Evolutionary conservation across 441 rosid genomes (phyloP).

Genomic region (Pelargonium citronellum): DNA sequence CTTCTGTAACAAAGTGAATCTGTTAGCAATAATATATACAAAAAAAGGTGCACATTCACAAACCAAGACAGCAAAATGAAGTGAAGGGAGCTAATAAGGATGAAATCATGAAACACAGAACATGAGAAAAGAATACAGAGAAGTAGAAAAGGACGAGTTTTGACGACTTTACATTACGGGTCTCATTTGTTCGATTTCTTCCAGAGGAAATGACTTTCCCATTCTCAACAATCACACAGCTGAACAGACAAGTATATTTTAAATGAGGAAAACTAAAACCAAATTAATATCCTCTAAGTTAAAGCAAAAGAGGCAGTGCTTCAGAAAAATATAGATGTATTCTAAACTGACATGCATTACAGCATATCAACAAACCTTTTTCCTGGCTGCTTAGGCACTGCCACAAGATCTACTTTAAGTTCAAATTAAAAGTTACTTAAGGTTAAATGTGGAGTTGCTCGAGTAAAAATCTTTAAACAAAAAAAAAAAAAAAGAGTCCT

Average conservation of each 20-base stretch:
- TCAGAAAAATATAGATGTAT: background rate
- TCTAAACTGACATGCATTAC: background rate
- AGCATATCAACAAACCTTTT: background rate
- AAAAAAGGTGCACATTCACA: background rate
- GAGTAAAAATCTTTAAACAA: background rate
- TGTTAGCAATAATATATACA: too few species aligned
- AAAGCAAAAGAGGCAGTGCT: background rate
- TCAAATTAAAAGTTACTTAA: too few species aligned
- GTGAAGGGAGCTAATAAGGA: background rate
- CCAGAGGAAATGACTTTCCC: slow-evolving; percentile 71
- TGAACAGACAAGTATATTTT: slow-evolving; percentile 26
- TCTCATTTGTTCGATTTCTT: slow-evolving; percentile 70
- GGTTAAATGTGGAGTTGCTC: background rate
- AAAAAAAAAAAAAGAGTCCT: background rate
- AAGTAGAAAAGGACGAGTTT: background rate
- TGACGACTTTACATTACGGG: slow-evolving; percentile 53
- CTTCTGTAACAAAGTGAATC: background rate
- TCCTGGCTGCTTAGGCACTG: background rate
- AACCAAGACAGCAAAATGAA: background rate
- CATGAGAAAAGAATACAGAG: background rate
- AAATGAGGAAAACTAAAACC: slow-evolving; percentile 11
- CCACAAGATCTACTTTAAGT: too few species aligned
- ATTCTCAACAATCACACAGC: slow-evolving; percentile 67
- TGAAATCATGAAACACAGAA: background rate
- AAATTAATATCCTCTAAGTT: background rate